Base-by-base conservation (phyloP, 768 basidiomycete genomes). In the Russula virescens region DNA sequence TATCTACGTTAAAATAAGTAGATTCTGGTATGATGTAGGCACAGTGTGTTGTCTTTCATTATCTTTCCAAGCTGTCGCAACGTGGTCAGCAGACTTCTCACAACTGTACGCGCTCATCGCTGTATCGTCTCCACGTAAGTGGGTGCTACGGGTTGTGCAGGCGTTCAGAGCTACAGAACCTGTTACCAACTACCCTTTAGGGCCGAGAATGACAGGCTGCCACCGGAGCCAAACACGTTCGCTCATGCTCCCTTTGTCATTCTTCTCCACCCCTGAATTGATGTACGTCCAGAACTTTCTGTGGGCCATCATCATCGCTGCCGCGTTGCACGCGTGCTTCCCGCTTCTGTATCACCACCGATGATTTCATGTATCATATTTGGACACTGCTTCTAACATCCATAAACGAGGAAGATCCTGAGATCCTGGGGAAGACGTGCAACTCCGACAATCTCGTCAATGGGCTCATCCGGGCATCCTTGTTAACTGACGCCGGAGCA, bases 381-480 rank as follows among this genome's bases (percentile, higher is more conserved):
- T 89, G 88, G 88, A 74, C 81, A 2, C 79, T 89, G 13, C 79
- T 90, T 23, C 78, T 78, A 63, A 73, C 77, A 19, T 86, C 88
- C 66, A 79, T 88, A 48, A 73, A 78, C 2, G 77, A 74, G 46
- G 73, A 73, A 42, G 57, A 73, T 0, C 72, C 64, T n/a, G 64
- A 72, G n/a, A n/a, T n/a, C n/a, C n/a, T n/a, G n/a, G n/a, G 23
- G 69, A 71, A 16, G 71, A 73, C n/a, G 85, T 83, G 19, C 87
- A 85, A 68, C 71, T 89, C n/a, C 42, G 70, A 84, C 50, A 84
- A 90, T 70, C 80, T 91, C 26, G 86, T 85, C 0, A 88, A 90
- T 68, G 89, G 90, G 69, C 83, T 90, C 49, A 71, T 89, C 34
- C 83, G 80, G 25, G 82, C 82, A 6, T 79, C 79, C 34, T 73